phyloP scores from a whole-genome alignment of 179 eudicot genomes.

The Nepenthes alata region DNA sequence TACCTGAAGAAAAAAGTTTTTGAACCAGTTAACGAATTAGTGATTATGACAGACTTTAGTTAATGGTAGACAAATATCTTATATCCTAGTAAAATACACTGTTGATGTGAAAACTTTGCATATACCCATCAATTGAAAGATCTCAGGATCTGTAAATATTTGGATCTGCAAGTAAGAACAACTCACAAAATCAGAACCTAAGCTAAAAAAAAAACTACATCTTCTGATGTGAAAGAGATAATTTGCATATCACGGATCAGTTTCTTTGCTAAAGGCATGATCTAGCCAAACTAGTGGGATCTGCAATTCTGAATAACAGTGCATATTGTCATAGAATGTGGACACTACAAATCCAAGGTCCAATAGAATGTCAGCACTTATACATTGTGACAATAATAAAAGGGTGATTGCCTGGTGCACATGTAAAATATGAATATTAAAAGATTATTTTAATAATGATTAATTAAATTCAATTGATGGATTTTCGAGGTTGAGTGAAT shows the following conservation, averaged over 20 bases:
- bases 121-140: constrained; percentile 28
- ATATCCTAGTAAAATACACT: not conserved
- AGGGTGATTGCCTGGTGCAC: too few relatives aligned
- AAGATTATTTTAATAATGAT: too few relatives aligned
- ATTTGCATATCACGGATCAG: constrained; percentile 3
- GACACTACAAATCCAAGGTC: too few relatives aligned
- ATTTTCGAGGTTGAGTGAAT: too few relatives aligned
- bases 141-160: constrained; percentile 26
- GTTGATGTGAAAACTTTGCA: not conserved
- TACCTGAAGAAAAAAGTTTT: constrained; percentile 6
- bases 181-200: not conserved
- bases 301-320: too few relatives aligned
- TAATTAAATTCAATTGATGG: too few relatives aligned
- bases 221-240: too few relatives aligned
- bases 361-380: too few relatives aligned
- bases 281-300: not conserved
- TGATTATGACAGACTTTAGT: not conserved
- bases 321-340: too few relatives aligned
- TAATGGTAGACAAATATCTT: not conserved
- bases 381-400: too few relatives aligned
- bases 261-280: constrained; percentile 4
- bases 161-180: constrained; percentile 16
- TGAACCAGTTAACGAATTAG: not conserved
- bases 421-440: too few relatives aligned
- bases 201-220: too few relatives aligned